Conservation (phyloP, 139 green algal species). For the Marvania coccoides region DNA sequence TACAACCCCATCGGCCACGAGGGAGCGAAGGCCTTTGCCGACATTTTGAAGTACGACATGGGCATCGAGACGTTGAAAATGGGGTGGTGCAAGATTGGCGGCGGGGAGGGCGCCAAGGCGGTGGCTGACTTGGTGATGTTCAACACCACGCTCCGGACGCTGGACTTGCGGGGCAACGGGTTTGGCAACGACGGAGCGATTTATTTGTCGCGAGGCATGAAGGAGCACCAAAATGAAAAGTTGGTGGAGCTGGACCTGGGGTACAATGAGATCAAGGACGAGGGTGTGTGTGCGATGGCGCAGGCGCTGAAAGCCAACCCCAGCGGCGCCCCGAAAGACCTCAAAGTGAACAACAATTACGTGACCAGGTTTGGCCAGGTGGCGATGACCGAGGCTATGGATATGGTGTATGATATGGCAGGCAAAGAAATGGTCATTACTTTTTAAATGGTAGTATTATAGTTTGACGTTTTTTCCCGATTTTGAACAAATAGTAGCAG, state of each 20-base stretch:
- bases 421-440: conserved; percentile 65
- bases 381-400: conserved; percentile 85
- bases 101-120: conserved; percentile 57
- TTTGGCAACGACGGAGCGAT: conserved; percentile 74
- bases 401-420: conserved; percentile 91
- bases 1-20: conserved; percentile 90
- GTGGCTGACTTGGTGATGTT: conserved; percentile 90
- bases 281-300: conserved; percentile 89
- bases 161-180: conserved; percentile 91
- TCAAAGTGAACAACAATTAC: conserved; percentile 93
- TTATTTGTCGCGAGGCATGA: conserved; percentile 34
- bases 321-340: conserved; percentile 59
- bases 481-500: not conserved
- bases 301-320: conserved; percentile 89
- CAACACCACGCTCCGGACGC: conserved; percentile 60
- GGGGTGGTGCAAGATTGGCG: conserved; percentile 95
- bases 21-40: conserved; percentile 65
- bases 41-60: conserved; percentile 82
- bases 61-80: conserved; percentile 75
- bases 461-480: too few relatives aligned
- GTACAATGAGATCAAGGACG: conserved; percentile 99
- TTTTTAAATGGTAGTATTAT: conserved; percentile 41
- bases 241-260: conserved; percentile 89
- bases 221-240: conserved; percentile 65
- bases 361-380: conserved; percentile 89